phyloP scores from a whole-genome alignment of 441 rosid species.

The Geranium incanum region DNA sequence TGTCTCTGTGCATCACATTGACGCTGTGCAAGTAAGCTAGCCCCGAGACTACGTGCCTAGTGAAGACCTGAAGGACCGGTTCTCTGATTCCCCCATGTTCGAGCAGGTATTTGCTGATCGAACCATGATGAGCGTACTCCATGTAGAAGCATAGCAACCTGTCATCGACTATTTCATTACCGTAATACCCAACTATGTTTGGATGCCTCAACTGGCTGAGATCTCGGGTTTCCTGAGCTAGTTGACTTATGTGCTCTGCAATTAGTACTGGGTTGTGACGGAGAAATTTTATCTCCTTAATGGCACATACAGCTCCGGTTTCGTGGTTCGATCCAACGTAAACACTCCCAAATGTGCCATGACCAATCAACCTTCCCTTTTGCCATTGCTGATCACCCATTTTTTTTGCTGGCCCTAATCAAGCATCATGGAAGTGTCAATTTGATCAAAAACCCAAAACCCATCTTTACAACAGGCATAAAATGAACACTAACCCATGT shows the following conservation, averaged over 20 bases:
- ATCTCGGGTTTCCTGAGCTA: neutral
- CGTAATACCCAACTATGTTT: neutral
- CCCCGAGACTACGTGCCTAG: neutral
- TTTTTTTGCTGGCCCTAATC: no score
- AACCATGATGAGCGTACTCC: neutral
- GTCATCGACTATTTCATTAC: neutral
- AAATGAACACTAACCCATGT: neutral
- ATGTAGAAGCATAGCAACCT: neutral
- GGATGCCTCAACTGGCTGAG: neutral
- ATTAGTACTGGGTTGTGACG: neutral
- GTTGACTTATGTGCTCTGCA: neutral
- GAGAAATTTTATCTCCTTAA: neutral
- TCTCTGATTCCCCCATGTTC: neutral
- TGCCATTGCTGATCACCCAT: neutral
- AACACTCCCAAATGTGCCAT: no score
- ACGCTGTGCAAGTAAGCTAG: neutral
- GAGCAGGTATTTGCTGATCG: neutral
- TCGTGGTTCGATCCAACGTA: no score
- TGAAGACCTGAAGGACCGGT: neutral
- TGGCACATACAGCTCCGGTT: no score
- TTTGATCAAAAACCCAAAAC: neutral
- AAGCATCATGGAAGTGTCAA: neutral
- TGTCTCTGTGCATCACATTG: neutral
- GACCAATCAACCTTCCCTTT: no score
- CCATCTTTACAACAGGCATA: neutral